A percentile compares a stretch with the other conserved stretches of the same genome.
These are phyloP conservation scores for Anisodus tanguticus DNA, from an alignment of 257 asterid species.

Conservation along the genomic window DNA sequence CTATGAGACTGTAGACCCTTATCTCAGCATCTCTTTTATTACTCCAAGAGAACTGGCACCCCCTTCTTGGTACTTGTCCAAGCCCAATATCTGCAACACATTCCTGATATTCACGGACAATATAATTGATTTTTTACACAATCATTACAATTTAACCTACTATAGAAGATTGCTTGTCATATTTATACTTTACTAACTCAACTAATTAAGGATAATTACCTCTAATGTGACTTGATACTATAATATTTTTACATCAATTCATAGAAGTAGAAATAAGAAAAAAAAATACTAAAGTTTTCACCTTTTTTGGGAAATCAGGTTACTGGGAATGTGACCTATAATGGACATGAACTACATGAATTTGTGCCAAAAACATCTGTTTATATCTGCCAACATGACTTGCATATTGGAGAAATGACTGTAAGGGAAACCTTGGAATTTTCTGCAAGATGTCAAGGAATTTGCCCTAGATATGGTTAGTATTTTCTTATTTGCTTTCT, in stretches of 20 bases:
- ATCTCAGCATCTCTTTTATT: no score
- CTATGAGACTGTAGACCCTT: no score
- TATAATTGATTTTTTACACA: no score
- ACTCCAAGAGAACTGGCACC: no score
- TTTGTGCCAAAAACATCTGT: slow-evolving; percentile 69
- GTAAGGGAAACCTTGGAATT: slow-evolving; percentile 73
- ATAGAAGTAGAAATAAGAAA: not conserved
- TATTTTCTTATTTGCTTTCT: not conserved
- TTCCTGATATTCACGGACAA: no score
- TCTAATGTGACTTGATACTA: no score
- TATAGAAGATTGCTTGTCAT: no score
- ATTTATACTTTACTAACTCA: no score
- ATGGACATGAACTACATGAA: slow-evolving; percentile 65
- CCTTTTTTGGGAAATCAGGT: not conserved
- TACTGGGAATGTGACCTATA: slow-evolving; percentile 46
- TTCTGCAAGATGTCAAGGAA: slow-evolving; percentile 77
- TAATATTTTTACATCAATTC: not conserved
- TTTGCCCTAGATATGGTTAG: slow-evolving; percentile 71
- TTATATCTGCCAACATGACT: slow-evolving; percentile 66
- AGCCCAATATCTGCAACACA: no score
- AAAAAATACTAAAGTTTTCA: not conserved
- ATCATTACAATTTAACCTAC: no score
- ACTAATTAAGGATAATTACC: no score
- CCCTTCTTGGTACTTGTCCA: no score
- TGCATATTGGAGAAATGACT: slow-evolving; percentile 80